Evolutionary conservation across 1,284 basidiomycete genomes (phyloP), one percentile per base, ranked within the genome.

Genomic region (Trametes pubescens): DNA sequence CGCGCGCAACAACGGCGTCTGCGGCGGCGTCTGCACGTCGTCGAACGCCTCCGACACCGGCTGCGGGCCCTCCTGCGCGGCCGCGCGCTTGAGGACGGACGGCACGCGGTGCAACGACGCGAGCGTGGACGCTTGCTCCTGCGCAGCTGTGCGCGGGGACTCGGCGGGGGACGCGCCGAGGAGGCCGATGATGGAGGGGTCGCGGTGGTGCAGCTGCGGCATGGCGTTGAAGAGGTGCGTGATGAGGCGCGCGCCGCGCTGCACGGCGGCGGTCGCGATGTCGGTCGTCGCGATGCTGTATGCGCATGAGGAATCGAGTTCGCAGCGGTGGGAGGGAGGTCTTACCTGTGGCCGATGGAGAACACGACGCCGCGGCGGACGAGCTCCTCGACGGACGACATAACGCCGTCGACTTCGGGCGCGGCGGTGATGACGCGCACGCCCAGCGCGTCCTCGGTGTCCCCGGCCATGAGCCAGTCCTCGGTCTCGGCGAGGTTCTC

Each of bases 201-300:
- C 92, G 44, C 92, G 85, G 72, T 95, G 93, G 74, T 94, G 92
- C 58, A 95, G 78, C 71, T 91, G 91, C 4, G 92, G 92, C 93
- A 95, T 95, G 6, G 93, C 93, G 72, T 97, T 97, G 86, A 95
- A 96, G 22, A 96, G 81, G 76, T 96, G 95, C 0, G 95, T 96
- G 71, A 96, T 94, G 68, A 95, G 87, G 8, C 88, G 82, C 5
- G 94, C 93, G 34, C 93, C 93, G 58, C 82, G 80, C 46, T 84
- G 79, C 7, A 93, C 84, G 2, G 92, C 92, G 1, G 79, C 81
- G 5, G 86, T 86, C 4, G 93, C 92, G 57, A 87, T 80, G 24
- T 88, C 86, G 2, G 89, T 88, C 22, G 85, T 83, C 44, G 88
- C 88, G 64, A 86, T 84, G 68, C 90, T 91, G 64, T 9, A 40